Evolutionary conservation across 208 protist species (phyloP).

Genomic region (Acanthamoeba culbertsoni): DNA sequence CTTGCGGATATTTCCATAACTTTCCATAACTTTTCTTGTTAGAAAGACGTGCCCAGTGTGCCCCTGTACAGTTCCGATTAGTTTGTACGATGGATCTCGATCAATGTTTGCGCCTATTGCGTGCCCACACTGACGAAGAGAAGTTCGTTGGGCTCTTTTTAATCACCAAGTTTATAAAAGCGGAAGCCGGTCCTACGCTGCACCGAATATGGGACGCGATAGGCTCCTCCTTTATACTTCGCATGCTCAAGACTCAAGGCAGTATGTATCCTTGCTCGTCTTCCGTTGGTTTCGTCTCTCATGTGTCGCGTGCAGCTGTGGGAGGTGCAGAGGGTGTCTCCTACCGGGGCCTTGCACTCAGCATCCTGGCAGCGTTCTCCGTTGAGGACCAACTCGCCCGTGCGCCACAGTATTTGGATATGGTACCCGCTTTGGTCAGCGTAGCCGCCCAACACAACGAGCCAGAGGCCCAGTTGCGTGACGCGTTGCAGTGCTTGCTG

Average conservation of each 20-base stretch:
- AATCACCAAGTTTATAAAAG: constrained; percentile 53
- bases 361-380: constrained; percentile 39
- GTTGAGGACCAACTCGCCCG: background rate
- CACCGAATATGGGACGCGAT: constrained; percentile 24
- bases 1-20: too few species aligned
- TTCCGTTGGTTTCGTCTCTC: background rate
- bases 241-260: constrained; percentile 39
- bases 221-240: constrained; percentile 15
- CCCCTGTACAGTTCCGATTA: too few species aligned
- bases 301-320: background rate
- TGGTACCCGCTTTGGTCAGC: background rate
- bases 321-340: constrained; percentile 30
- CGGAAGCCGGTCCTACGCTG: background rate
- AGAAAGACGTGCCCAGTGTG: too few species aligned
- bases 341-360: constrained; percentile 34
- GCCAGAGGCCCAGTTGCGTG: background rate
- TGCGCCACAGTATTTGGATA: constrained; percentile 9
- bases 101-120: constrained; percentile 39
- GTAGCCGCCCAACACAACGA: background rate
- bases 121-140: constrained; percentile 38
- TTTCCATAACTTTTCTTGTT: too few species aligned
- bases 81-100: constrained; percentile 58
- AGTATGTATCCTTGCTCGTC: background rate
- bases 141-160: constrained; percentile 61
- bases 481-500: background rate